Percentiles rank a stretch among this genome's conserved stretches.
Evolutionary conservation across 2,329 filamentous ascomycete species (phyloP).

Genomic region (Tolypocladium capitatum): DNA sequence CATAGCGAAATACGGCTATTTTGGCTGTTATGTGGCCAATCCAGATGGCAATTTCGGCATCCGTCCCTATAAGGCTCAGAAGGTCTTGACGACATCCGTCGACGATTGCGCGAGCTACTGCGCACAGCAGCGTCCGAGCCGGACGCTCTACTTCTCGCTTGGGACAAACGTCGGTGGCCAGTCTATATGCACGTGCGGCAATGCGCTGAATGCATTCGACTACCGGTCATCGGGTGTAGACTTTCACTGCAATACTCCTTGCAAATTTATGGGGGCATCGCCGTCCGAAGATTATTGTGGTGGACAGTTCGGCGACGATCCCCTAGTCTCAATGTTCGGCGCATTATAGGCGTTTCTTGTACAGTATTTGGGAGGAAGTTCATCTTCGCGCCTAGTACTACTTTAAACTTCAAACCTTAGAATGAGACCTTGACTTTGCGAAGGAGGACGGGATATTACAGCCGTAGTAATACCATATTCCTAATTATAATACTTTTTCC

Average conservation of each 20-base stretch:
- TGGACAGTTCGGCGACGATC: background rate
- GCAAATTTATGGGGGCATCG: background rate
- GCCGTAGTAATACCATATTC: too few relatives aligned
- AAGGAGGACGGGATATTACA: too few relatives aligned
- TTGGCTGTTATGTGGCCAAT: background rate
- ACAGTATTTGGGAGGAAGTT: too few relatives aligned
- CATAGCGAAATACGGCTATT: background rate
- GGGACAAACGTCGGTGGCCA: background rate
- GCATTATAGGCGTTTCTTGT: background rate
- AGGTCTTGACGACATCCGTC: background rate
- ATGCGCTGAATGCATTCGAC: background rate
- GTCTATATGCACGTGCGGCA: background rate
- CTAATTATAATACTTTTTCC: too few relatives aligned
- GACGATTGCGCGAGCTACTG: background rate
- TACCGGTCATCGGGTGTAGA: background rate
- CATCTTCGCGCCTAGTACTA: too few relatives aligned
- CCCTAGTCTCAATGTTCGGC: background rate
- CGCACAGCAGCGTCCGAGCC: too few relatives aligned
- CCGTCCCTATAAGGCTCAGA: background rate
- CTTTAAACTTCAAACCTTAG: too few relatives aligned
- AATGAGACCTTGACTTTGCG: too few relatives aligned
- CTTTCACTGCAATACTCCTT: background rate
- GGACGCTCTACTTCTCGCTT: background rate
- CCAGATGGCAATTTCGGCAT: background rate
- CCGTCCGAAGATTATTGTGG: background rate